A percentile compares a stretch with the other conserved stretches of the same genome.
Conservation (phyloP, 805 yeast genomes). For the Candida andamanensis region DNA sequence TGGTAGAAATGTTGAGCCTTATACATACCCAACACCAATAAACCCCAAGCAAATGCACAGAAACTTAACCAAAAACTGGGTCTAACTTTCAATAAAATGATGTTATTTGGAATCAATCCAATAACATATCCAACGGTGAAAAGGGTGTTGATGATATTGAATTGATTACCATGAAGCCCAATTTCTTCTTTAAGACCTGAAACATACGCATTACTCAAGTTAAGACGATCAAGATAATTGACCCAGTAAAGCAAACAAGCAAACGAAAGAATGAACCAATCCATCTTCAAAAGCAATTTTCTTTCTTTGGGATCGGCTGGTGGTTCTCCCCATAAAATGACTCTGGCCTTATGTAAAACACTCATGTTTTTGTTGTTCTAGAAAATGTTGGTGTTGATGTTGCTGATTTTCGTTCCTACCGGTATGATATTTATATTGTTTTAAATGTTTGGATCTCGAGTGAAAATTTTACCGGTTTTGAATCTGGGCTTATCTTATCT, state of each 20-base stretch:
- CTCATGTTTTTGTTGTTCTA: too few relatives aligned
- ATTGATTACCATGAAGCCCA: conserved; percentile 42
- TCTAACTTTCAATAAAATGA: conserved; percentile 45
- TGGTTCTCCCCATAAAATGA: conserved; percentile 27
- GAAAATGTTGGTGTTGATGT: too few relatives aligned
- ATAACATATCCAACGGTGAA: conserved; percentile 59
- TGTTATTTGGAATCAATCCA: conserved; percentile 58
- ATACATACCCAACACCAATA: conserved; percentile 48
- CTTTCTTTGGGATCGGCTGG: conserved; percentile 28
- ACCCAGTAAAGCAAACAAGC: conserved; percentile 39
- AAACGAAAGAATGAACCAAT: conserved; percentile 39
- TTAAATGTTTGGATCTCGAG: too few relatives aligned
- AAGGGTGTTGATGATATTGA: conserved; percentile 48
- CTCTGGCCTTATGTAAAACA: conserved; percentile 6
- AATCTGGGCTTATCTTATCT: too few relatives aligned
- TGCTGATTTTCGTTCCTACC: too few relatives aligned
- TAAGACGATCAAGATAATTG: conserved; percentile 53
- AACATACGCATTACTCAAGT: conserved; percentile 47
- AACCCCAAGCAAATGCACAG: conserved; percentile 54
- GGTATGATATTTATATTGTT: too few relatives aligned
- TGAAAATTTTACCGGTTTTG: too few relatives aligned
- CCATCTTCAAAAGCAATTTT: conserved; percentile 29
- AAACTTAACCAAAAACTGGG: conserved; percentile 55
- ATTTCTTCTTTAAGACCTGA: conserved; percentile 61
- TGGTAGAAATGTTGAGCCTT: conserved; percentile 43